Evolutionary conservation across 306 rosid species (phyloP), one percentile per base, ranked within the genome.

Genomic region (Cicer cuneatum): DNA sequence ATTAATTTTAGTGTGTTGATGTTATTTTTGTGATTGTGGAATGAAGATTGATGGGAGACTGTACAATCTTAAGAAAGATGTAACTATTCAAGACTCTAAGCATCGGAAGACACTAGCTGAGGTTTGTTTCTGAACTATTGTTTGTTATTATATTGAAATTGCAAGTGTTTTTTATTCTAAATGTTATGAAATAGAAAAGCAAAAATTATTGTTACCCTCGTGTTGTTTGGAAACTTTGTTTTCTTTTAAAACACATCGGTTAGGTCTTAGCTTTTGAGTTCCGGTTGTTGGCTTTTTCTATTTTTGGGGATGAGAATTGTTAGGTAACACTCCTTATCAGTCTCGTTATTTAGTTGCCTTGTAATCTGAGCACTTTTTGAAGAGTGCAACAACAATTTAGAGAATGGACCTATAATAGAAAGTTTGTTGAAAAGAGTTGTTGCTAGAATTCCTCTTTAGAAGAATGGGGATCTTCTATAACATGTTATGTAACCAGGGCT

Each of bases 51-150:
- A 95, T 82, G 98, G 97, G 63, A 89, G 89, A 74, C 92, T 95
- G 61, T 45, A 72, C 79, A 86, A 84, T 87, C 92, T 95, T 68
- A 92, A 90, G 83, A 95, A 90, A 82, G 99, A 95, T 35, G 99
- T 95, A 24, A 80, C 97, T 75, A 78, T 83, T 59, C 98, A 95
- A 84, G 98, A 95, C 66, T 83, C 92, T 68, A 95, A 90, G 88
- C 99, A 95, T 85, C 90, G 98, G 10, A 92, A 84, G 85, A 95
- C 99, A 43, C 92, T 95, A 69, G 82, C 87, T 41, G 99, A 92
- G 99, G 99, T 95, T 80, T 79, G 89, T 76, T 46, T 62, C 7
- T 29, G 52, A 15, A 63, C 29, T 56, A 16, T 7, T 41, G 33
- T 73, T 35, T 63, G 78, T 66, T 66, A 54, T 54, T 65, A 65